Conservation (phyloP, 345 rosid genomes). For the Dovyalis caffra region DNA sequence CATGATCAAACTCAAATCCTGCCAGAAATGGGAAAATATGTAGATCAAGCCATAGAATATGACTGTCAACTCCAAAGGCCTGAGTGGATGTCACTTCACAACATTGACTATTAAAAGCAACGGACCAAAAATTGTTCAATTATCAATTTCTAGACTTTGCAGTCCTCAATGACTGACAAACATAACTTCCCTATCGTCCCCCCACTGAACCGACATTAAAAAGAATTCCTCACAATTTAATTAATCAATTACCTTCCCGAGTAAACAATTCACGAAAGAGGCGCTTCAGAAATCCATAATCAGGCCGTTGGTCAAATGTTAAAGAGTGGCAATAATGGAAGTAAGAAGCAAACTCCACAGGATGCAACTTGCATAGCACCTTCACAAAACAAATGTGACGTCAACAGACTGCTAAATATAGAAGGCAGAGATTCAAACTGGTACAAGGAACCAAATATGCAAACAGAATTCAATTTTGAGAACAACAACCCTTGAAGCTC, state of each 20-base stretch:
- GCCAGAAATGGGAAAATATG: constrained; percentile 2
- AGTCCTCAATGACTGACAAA: neutral
- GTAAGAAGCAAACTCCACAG: constrained; percentile 89
- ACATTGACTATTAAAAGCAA: neutral
- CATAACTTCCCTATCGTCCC: neutral
- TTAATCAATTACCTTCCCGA: constrained; percentile 56
- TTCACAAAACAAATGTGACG: constrained; percentile 13
- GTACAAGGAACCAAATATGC: neutral
- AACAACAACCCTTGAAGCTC: neutral
- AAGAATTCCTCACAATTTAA: neutral
- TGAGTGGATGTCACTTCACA: neutral
- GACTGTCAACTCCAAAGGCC: neutral
- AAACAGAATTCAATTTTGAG: neutral
- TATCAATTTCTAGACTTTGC: neutral
- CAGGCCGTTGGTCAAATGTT: constrained; percentile 80
- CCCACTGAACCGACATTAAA: neutral
- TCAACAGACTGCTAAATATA: neutral
- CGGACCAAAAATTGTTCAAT: neutral
- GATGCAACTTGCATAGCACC: constrained; percentile 79
- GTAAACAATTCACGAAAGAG: constrained; percentile 72
- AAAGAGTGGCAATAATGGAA: constrained; percentile 84
- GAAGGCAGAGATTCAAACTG: neutral
- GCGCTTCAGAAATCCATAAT: constrained; percentile 80
- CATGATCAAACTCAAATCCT: constrained; percentile 82
- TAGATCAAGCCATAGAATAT: neutral